Base-by-base conservation (phyloP, 78 protist genomes). In the Mastigamoeba balamuthi region DNA sequence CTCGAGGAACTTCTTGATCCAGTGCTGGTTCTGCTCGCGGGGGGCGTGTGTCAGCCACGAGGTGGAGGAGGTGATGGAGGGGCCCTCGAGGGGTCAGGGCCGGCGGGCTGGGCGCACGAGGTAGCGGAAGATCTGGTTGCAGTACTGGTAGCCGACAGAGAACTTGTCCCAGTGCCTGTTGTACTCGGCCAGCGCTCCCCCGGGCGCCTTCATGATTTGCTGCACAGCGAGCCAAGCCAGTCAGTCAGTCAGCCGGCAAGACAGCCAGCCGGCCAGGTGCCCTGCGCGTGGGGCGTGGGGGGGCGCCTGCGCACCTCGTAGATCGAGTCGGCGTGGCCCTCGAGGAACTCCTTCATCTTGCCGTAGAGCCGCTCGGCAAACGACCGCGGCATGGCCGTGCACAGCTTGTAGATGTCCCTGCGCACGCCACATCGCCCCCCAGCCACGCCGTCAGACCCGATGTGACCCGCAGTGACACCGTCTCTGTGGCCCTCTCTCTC, bases 71-170 rank as follows among this genome's bases (percentile, higher is more conserved):
- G 23, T 1, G 53, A 67, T 74, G 17, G n/a, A n/a, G n/a, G n/a
- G n/a, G n/a, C n/a, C n/a, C n/a, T n/a, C n/a, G n/a, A n/a, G n/a
- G n/a, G n/a, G n/a, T n/a, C n/a, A n/a, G n/a, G n/a, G n/a, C n/a
- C n/a, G n/a, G n/a, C n/a, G n/a, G n/a, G n/a, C n/a, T 64, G 35
- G 66, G 27, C 78, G 8, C 66, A 84, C 88, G n/a, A 84, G 37
- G 53, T 84, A 84, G 72, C 84, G 69, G 64, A 79, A 84, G 28
- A 79, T 64, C 37, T 48, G 66, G 66, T 84, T 72, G 40, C 77
- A 75, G 25, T 36, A 28, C 23, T 69, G 40, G 37, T 73, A 30
- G 39, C 81, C 83, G 25, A 37, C 4, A n/a, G 66, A 68, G 35
- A 69, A 78, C 25, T 39, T 35, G 37, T 72, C 72, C 89, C 89